Evolutionary conservation across 2,329 filamentous ascomycete species (phyloP).

Genomic region (Sarocladiaceae sp.): DNA sequence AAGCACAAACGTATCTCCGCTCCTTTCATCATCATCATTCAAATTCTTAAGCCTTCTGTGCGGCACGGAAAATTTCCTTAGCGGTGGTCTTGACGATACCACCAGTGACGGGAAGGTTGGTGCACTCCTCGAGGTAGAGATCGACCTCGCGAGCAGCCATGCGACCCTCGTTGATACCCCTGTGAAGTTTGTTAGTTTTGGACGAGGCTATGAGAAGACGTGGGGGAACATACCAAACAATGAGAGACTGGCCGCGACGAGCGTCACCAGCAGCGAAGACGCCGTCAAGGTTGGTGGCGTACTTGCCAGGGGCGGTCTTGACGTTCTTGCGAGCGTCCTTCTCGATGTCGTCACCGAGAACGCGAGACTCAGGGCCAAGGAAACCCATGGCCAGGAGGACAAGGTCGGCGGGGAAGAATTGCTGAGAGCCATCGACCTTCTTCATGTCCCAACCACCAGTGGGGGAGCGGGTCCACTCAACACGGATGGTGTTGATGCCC

Average conservation of each 20-base stretch:
- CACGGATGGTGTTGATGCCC: constrained; percentile 92
- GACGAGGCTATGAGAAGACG: not conserved
- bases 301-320: constrained; percentile 86
- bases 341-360: constrained; percentile 83
- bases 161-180: constrained; percentile 96
- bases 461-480: constrained; percentile 91
- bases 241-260: constrained; percentile 88
- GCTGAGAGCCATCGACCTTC: constrained; percentile 86
- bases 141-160: constrained; percentile 92
- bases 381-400: constrained; percentile 97
- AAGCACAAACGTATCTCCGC: not conserved
- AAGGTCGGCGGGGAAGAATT: constrained; percentile 95
- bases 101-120: constrained; percentile 81
- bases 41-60: not conserved
- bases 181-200: constrained; percentile 34
- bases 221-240: constrained; percentile 72
- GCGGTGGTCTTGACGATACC: constrained; percentile 87
- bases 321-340: constrained; percentile 92
- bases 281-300: constrained; percentile 81
- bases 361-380: constrained; percentile 85
- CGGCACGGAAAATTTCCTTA: constrained; percentile 55
- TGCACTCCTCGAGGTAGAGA: constrained; percentile 75
- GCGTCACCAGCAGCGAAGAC: constrained; percentile 95
- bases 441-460: constrained; percentile 98
- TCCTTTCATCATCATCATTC: constrained; percentile 5